Conservation (phyloP, 2,329 filamentous ascomycete genomes). For the Verticillium zaregamsianum region DNA sequence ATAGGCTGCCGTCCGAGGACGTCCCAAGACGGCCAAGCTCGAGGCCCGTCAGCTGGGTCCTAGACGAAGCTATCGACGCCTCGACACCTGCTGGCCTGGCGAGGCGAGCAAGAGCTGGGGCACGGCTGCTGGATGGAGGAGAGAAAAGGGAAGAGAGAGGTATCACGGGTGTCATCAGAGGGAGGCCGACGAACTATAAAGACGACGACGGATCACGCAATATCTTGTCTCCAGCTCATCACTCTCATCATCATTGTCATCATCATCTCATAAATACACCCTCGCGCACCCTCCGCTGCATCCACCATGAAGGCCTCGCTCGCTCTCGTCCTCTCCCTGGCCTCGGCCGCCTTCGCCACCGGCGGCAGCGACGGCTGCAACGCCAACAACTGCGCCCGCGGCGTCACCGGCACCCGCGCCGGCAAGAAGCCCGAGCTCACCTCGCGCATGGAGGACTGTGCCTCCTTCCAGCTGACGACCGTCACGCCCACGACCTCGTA, state of each 20-base stretch:
- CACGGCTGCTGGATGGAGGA: background rate
- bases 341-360: constrained; percentile 27
- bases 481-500: constrained; percentile 4
- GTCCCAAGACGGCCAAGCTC: background rate
- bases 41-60: background rate
- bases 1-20: background rate
- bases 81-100: background rate
- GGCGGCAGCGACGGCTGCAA: constrained; percentile 18
- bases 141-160: background rate
- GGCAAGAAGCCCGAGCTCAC: constrained; percentile 1
- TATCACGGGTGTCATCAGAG: background rate
- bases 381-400: constrained; percentile 9
- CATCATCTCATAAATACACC: background rate
- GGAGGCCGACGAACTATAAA: background rate
- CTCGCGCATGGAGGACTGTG: constrained; percentile 1
- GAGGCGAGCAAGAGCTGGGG: background rate
- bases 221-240: background rate
- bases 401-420: constrained; percentile 6
- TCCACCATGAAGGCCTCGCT: constrained; percentile 29
- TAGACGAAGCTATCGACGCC: background rate
- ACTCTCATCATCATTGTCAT: background rate
- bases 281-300: background rate
- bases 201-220: background rate
- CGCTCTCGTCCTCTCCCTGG: constrained; percentile 28
- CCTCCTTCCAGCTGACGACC: constrained; percentile 4